Base-by-base conservation (phyloP, 148 eudicot genomes). In the Vaccinium macrocarpon region DNA sequence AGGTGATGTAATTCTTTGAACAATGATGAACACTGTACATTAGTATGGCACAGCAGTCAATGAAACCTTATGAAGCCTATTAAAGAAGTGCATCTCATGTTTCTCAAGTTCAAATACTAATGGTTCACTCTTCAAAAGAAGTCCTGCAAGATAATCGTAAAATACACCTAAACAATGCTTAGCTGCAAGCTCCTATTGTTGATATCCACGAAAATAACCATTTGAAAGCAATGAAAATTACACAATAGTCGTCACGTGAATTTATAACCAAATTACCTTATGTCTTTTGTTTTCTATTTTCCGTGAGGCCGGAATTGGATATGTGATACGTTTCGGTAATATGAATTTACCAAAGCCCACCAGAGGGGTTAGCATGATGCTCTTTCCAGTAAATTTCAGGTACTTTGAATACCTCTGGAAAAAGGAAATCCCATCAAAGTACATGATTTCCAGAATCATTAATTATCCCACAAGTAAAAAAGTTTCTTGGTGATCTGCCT, bases 1-100 rank as follows among this genome's bases (percentile, higher is more conserved):
- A 82, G 84, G 50, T 19, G 64, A 70, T 27, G 52, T 16, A 49
- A 49, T 38, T 81, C 83, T 48, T 15, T 12, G 8, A 81, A 81
- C 7, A 80, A n/a, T 57, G 5, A 76, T 19, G 71, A 23, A n/a
- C 21, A 64, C 46, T 18, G 61, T 9, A 35, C 56, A 61, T 42
- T 50, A 62, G 53, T n/a, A 13, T 18, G 29, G 50, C 27, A 68
- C 25, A 14, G 8, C 27, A 35, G 13, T 55, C n/a, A 72, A 72
- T 19, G 78, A 72, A 82, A 16, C 21, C 18, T n/a, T 52, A 32
- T 32, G 64, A 51, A 72, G 64, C 84, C 64, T 52, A 55, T 29
- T 21, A 48, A 15, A 11, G 16, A 81, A 32, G 14, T 70, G 68
- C 57, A 16, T 81, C 57, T 15, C 64, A 55, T 78, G 64, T 48